Evolutionary conservation across 345 rosid genomes (phyloP).

Genomic region (Laguncularia racemosa): DNA sequence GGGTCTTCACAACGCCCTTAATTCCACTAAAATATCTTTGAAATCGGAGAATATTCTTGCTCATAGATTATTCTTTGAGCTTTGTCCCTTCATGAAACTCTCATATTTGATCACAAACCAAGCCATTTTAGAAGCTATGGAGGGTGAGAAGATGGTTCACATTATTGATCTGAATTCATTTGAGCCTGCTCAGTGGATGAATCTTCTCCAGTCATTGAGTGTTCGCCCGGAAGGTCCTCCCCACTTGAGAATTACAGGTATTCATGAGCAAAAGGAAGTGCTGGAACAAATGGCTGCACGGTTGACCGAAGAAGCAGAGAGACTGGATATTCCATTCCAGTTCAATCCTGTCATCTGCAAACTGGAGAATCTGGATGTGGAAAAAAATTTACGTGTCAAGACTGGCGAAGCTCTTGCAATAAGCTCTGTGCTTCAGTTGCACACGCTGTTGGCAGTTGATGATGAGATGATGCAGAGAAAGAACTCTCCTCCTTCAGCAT

Average conservation of each 20-base stretch:
- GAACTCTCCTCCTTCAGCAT: conserved; percentile 24
- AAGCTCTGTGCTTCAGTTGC: conserved; percentile 64
- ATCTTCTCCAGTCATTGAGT: conserved; percentile 49
- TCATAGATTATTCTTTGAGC: conserved; percentile 62
- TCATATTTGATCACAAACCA: conserved; percentile 57
- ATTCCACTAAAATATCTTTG: conserved; percentile 41
- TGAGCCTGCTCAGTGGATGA: conserved; percentile 75
- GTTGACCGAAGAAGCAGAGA: conserved; percentile 62
- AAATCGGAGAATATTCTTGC: conserved; percentile 39
- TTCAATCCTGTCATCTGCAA: conserved; percentile 53
- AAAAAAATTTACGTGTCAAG: conserved; percentile 43
- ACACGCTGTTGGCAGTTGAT: conserved; percentile 45
- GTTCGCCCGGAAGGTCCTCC: conserved; percentile 67
- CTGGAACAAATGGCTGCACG: conserved; percentile 53
- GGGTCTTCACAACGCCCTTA: conserved; percentile 62
- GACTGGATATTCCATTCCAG: conserved; percentile 63
- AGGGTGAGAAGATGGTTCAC: conserved; percentile 67
- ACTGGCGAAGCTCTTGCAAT: conserved; percentile 73
- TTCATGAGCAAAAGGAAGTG: conserved; percentile 57
- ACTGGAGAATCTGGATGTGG: conserved; percentile 48
- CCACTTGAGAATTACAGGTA: conserved; percentile 63
- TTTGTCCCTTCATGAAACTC: conserved; percentile 59
- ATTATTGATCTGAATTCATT: conserved; percentile 54
- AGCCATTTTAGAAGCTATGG: conserved; percentile 66
- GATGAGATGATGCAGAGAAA: conserved; percentile 32